A percentile compares a stretch with the other conserved stretches of the same genome.
These are phyloP conservation scores for Imleria badia DNA, from an alignment of 768 basidiomycete species.

Conservation along the genomic window DNA sequence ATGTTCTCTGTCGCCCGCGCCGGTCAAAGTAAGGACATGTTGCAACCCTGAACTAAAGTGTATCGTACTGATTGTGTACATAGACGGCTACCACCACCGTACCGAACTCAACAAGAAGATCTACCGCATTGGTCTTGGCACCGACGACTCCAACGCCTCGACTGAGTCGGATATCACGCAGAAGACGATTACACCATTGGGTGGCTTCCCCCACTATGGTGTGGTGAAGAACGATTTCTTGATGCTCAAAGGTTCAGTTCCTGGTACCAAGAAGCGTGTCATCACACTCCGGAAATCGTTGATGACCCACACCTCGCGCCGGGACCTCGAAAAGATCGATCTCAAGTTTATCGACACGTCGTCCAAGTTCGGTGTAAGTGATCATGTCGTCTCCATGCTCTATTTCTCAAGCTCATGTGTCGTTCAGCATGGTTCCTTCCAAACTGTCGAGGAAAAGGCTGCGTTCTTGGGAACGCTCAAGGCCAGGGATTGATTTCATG, in stretches of 20 bases:
- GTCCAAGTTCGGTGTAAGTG: constrained; percentile 91
- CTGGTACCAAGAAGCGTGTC: constrained; percentile 97
- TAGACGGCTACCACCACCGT: constrained; percentile 94
- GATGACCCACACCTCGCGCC: constrained; percentile 93
- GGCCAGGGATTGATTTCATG: constrained; percentile 61
- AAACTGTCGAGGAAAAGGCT: constrained; percentile 94
- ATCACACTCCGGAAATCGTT: constrained; percentile 96
- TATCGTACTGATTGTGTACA: constrained; percentile 6
- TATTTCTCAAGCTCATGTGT: constrained; percentile 1
- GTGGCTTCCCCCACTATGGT: constrained; percentile 99
- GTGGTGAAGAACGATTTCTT: constrained; percentile 98
- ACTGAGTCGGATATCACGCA: constrained; percentile 94
- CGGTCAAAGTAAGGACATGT: constrained; percentile 84
- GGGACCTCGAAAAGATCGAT: constrained; percentile 95
- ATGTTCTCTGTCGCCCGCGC: constrained; percentile 99
- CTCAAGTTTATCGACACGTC: constrained; percentile 99
- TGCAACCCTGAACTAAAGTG: not conserved
- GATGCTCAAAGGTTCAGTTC: constrained; percentile 93
- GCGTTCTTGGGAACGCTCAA: constrained; percentile 94
- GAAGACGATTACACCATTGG: constrained; percentile 94
- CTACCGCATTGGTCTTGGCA: constrained; percentile 86
- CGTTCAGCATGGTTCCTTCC: constrained; percentile 88
- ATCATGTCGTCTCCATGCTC: not conserved
- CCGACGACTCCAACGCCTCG: constrained; percentile 80
- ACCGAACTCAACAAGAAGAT: constrained; percentile 99